Conservation (phyloP, 345 rosid species). For the Triadica sebifera region DNA sequence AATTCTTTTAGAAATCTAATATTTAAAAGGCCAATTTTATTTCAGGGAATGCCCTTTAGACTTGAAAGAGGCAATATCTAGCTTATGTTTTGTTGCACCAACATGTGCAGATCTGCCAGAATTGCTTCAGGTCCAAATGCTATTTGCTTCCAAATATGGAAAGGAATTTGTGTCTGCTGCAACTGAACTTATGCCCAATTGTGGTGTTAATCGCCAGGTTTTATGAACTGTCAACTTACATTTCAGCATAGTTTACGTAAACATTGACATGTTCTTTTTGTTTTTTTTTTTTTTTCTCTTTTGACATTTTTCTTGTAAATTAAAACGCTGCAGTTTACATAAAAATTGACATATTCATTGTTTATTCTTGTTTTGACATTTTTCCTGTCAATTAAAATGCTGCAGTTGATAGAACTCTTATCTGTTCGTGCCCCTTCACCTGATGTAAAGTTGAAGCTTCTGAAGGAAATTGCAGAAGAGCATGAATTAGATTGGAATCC, state of each 20-base stretch:
- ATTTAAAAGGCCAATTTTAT: slow-evolving; percentile 11
- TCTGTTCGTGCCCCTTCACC: slow-evolving; percentile 87
- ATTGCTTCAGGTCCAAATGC: slow-evolving; percentile 85
- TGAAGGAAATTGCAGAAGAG: slow-evolving; percentile 95
- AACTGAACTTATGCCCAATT: slow-evolving; percentile 86
- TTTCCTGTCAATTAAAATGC: slow-evolving; percentile 11
- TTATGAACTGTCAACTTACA: slow-evolving; percentile 1
- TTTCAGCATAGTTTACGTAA: slow-evolving; percentile 10
- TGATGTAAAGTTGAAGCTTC: slow-evolving; percentile 72
- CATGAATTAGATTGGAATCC: slow-evolving; percentile 95
- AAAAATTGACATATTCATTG: too few species aligned
- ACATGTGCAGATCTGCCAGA: slow-evolving; percentile 94
- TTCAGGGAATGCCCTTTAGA: slow-evolving; percentile 97
- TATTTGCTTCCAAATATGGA: slow-evolving; percentile 79
- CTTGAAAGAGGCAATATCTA: slow-evolving; percentile 91
- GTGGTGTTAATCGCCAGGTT: slow-evolving; percentile 98
- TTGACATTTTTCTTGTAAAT: slow-evolving; percentile 12
- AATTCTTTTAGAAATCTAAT: slow-evolving; percentile 9
- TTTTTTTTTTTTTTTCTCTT: neutral
- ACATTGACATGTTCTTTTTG: neutral
- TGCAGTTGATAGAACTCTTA: slow-evolving; percentile 81
- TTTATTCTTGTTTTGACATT: slow-evolving; percentile 6
- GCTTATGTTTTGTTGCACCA: slow-evolving; percentile 95
- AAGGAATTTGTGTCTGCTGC: slow-evolving; percentile 91
- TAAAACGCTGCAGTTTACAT: too few species aligned